phyloP scores from a whole-genome alignment of 2,329 filamentous ascomycete species.

The Colletotrichum zoysiae region DNA sequence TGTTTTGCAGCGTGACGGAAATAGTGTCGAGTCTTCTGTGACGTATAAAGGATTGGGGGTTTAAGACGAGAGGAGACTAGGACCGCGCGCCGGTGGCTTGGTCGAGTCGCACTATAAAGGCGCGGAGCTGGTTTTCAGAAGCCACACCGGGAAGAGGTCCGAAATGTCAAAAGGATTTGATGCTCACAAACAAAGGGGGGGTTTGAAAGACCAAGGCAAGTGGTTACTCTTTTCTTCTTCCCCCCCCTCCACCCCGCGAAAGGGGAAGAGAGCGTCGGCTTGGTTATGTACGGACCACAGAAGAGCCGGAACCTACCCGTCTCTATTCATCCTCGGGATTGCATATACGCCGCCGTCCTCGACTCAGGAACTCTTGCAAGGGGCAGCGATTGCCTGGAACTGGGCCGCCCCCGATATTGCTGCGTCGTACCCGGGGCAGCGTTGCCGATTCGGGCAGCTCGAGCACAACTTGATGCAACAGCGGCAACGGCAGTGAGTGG shows the following conservation, averaged over 20 bases:
- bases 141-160: conserved; percentile 21
- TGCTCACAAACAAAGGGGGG: conserved; percentile 7
- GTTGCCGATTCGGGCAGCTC: neutral
- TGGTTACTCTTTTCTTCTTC: conserved; percentile 5
- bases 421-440: conserved; percentile 18
- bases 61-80: neutral
- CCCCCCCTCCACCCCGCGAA: too few relatives aligned
- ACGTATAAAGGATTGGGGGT: neutral
- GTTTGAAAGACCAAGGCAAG: conserved; percentile 13
- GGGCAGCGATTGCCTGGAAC: neutral
- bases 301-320: neutral
- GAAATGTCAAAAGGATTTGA: neutral
- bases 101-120: conserved; percentile 12
- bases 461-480: conserved; percentile 8
- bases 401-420: neutral
- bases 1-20: neutral
- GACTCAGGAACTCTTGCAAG: neutral
- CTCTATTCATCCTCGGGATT: neutral
- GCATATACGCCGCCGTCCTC: neutral
- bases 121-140: neutral
- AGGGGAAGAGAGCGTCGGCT: neutral
- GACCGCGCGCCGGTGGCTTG: conserved; percentile 14
- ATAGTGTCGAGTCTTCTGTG: conserved; percentile 6
- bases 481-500: too few relatives aligned
- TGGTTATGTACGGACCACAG: neutral